phyloP scores from a whole-genome alignment of 2,329 filamentous ascomycete species.

The Purpureocillium takamizusanense region DNA sequence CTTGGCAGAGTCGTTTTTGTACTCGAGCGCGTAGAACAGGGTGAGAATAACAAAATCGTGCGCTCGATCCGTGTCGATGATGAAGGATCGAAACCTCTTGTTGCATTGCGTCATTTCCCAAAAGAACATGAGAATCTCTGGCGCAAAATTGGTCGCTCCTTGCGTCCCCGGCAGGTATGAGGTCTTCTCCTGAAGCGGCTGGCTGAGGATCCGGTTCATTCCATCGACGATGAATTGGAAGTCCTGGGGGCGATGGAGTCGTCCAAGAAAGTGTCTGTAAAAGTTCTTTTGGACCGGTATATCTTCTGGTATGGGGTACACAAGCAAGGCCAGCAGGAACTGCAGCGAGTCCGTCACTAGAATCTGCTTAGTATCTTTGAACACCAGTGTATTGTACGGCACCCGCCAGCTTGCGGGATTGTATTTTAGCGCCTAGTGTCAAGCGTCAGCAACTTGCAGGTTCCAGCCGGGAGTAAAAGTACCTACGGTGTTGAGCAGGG shows the following conservation, averaged over 20 bases:
- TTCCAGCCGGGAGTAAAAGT: neutral
- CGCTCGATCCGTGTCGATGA: conserved; percentile 87
- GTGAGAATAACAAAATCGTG: conserved; percentile 89
- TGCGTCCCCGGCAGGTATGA: conserved; percentile 85
- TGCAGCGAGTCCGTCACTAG: conserved; percentile 89
- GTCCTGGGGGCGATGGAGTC: conserved; percentile 86
- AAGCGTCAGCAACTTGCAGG: conserved; percentile 2
- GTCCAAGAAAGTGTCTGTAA: conserved; percentile 85
- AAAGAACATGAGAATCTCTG: conserved; percentile 93
- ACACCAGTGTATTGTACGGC: conserved; percentile 86
- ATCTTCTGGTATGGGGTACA: conserved; percentile 82
- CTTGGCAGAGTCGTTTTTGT: conserved; percentile 75
- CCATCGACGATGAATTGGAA: conserved; percentile 96
- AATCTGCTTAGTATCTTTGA: conserved; percentile 82
- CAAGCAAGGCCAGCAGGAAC: conserved; percentile 71
- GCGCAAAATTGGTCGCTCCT: conserved; percentile 73
- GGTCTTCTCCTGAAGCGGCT: conserved; percentile 79
- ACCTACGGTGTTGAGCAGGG: conserved; percentile 81
- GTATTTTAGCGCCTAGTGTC: conserved; percentile 73
- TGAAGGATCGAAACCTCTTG: conserved; percentile 91
- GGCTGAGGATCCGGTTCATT: conserved; percentile 85
- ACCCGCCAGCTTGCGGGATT: conserved; percentile 91
- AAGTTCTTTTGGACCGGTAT: conserved; percentile 71
- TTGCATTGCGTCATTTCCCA: conserved; percentile 98
- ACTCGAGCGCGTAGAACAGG: conserved; percentile 86